Conservation (phyloP, 768 basidiomycete genomes). For the Macrocybe gigantea region DNA sequence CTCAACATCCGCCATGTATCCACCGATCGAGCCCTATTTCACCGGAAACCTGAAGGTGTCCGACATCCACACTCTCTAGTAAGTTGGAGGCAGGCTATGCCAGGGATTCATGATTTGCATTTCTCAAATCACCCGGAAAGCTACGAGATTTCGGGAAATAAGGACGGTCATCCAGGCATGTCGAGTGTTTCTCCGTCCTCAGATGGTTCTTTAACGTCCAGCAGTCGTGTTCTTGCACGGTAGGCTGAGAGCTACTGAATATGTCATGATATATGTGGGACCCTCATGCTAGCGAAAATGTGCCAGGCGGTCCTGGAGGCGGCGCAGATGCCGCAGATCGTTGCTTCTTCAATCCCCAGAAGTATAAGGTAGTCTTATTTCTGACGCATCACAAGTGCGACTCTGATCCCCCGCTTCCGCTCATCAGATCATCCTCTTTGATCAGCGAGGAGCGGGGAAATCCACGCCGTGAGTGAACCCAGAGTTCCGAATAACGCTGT, state of each 20-base stretch:
- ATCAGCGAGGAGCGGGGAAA: slow-evolving; percentile 87
- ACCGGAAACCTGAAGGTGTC: slow-evolving; percentile 65
- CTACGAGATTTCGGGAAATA: slow-evolving; percentile 79
- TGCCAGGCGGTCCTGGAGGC: slow-evolving; percentile 74
- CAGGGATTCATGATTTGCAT: background rate
- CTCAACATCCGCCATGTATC: slow-evolving; percentile 46
- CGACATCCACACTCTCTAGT: slow-evolving; percentile 75
- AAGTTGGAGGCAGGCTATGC: slow-evolving; percentile 2
- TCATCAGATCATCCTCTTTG: slow-evolving; percentile 73
- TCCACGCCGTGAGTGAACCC: slow-evolving; percentile 63
- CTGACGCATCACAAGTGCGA: background rate
- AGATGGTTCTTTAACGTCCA: background rate
- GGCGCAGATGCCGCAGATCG: slow-evolving; percentile 65
- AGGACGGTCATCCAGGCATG: slow-evolving; percentile 67
- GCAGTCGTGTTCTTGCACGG: slow-evolving; percentile 80
- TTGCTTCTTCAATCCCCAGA: slow-evolving; percentile 75
- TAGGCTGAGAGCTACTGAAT: slow-evolving; percentile 14
- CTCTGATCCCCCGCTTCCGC: background rate
- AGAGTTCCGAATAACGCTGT: background rate
- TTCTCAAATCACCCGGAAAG: slow-evolving; percentile 26
- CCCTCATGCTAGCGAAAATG: background rate
- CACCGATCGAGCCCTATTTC: slow-evolving; percentile 59
- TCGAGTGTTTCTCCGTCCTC: slow-evolving; percentile 2
- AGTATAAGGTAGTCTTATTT: slow-evolving; percentile 59
- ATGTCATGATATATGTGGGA: background rate